Percentiles rank a stretch among this genome's conserved stretches.
Conservation (phyloP, 1,284 basidiomycete species). For the Coriolopsis trogii region DNA sequence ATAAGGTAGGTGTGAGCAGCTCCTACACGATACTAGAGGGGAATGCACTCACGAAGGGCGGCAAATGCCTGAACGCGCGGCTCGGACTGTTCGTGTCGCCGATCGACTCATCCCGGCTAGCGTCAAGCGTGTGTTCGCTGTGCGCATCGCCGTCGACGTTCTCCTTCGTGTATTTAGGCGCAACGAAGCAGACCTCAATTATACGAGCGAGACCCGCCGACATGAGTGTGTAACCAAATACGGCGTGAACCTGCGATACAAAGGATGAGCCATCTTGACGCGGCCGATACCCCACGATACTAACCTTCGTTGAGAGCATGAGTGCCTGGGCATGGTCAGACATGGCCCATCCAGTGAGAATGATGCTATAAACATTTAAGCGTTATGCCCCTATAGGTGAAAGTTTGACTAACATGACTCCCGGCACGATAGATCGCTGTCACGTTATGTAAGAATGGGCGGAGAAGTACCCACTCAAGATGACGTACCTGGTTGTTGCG, state of each 20-base stretch:
- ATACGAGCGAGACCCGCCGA: slow-evolving; percentile 83
- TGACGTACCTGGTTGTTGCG: slow-evolving; percentile 70
- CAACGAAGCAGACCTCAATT: slow-evolving; percentile 85
- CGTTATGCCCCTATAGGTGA: slow-evolving; percentile 7
- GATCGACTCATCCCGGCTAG: slow-evolving; percentile 27
- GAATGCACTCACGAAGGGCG: slow-evolving; percentile 74
- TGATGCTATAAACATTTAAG: slow-evolving; percentile 53
- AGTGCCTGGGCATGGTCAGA: slow-evolving; percentile 87
- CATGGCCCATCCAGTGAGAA: slow-evolving; percentile 96
- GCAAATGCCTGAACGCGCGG: slow-evolving; percentile 79
- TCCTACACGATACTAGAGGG: neutral
- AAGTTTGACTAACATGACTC: slow-evolving; percentile 64
- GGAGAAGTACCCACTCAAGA: neutral
- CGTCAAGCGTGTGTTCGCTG: slow-evolving; percentile 70
- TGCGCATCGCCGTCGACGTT: slow-evolving; percentile 48
- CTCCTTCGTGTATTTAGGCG: slow-evolving; percentile 38
- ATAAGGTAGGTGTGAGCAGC: neutral
- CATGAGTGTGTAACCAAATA: slow-evolving; percentile 88
- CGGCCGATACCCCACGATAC: neutral
- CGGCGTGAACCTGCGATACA: slow-evolving; percentile 69
- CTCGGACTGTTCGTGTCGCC: slow-evolving; percentile 42
- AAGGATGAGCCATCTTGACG: neutral
- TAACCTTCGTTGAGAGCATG: slow-evolving; percentile 81
- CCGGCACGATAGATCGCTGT: slow-evolving; percentile 81
- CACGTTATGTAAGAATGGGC: neutral